Evolutionary conservation across 192 early-diverging fungal species (phyloP).

Genomic region (Backusella morwellensis): DNA sequence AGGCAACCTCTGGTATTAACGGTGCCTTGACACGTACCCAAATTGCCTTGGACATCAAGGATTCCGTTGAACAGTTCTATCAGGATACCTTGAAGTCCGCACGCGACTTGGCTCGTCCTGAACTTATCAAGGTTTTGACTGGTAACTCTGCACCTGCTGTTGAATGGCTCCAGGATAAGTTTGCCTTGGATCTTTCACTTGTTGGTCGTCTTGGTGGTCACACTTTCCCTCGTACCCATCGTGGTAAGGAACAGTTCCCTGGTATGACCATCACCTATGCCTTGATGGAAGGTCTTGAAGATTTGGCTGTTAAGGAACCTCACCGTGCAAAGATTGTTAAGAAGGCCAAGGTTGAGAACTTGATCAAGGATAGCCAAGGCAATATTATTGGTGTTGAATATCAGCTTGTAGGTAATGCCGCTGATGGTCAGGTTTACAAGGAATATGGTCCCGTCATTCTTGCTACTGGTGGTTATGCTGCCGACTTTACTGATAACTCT

Average conservation of each 20-base stretch:
- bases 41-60: slow-evolving; percentile 61
- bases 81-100: slow-evolving; percentile 88
- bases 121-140: slow-evolving; percentile 82
- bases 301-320: slow-evolving; percentile 60
- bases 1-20: slow-evolving; percentile 98
- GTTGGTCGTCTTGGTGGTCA: slow-evolving; percentile 92
- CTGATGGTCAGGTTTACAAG: slow-evolving; percentile 54
- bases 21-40: slow-evolving; percentile 90
- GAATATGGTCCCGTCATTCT: slow-evolving; percentile 81
- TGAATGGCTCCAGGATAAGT: slow-evolving; percentile 91
- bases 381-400: slow-evolving; percentile 84
- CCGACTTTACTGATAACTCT: slow-evolving; percentile 77
- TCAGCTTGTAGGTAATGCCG: slow-evolving; percentile 40
- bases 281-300: slow-evolving; percentile 79
- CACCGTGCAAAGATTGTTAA: slow-evolving; percentile 76
- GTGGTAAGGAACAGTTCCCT: slow-evolving; percentile 78
- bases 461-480: slow-evolving; percentile 96
- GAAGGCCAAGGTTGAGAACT: slow-evolving; percentile 77
- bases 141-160: slow-evolving; percentile 86
- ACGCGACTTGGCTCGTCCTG: slow-evolving; percentile 74
- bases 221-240: slow-evolving; percentile 91
- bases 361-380: slow-evolving; percentile 64
- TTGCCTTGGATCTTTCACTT: slow-evolving; percentile 84
- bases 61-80: slow-evolving; percentile 83
- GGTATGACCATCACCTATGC: slow-evolving; percentile 97